phyloP scores from a whole-genome alignment of 1,139 yeast species.

The Tardiomyces digboiensis region DNA sequence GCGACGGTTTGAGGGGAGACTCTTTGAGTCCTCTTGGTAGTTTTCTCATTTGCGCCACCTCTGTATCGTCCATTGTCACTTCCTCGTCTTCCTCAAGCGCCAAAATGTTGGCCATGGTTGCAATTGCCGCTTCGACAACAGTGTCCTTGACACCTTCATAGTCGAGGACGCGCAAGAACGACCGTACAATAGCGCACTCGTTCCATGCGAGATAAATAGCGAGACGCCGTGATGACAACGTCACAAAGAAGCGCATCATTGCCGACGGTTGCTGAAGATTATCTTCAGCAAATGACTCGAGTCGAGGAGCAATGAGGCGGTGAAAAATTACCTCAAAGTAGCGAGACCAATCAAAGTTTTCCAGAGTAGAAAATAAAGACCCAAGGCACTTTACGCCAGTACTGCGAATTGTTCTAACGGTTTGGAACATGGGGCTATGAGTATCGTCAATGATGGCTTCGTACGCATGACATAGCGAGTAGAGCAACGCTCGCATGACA shows the following conservation, averaged over 20 bases:
- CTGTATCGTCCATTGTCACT: no score
- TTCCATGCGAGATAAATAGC: slow-evolving; percentile 37
- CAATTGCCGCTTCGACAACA: slow-evolving; percentile 50
- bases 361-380: slow-evolving; percentile 17
- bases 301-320: slow-evolving; percentile 53
- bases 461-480: slow-evolving; percentile 35
- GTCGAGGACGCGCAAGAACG: slow-evolving; percentile 46
- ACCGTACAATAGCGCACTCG: slow-evolving; percentile 45
- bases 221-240: slow-evolving; percentile 10
- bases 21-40: not conserved
- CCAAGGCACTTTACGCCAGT: slow-evolving; percentile 25
- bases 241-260: slow-evolving; percentile 48
- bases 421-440: slow-evolving; percentile 10
- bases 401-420: slow-evolving; percentile 21
- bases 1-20: not conserved
- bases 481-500: slow-evolving; percentile 52
- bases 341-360: slow-evolving; percentile 43
- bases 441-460: not conserved
- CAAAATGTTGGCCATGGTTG: slow-evolving; percentile 42
- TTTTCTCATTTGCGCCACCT: not conserved
- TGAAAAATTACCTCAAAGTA: slow-evolving; percentile 44
- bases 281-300: slow-evolving; percentile 58
- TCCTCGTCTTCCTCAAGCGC: slow-evolving; percentile 24
- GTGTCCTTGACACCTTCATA: slow-evolving; percentile 55
- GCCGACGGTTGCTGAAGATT: slow-evolving; percentile 82